Percentiles rank a stretch among this genome's conserved stretches.
phyloP scores from a whole-genome alignment of 176 grass and related monocot genomes.

The Otatea glauca region DNA sequence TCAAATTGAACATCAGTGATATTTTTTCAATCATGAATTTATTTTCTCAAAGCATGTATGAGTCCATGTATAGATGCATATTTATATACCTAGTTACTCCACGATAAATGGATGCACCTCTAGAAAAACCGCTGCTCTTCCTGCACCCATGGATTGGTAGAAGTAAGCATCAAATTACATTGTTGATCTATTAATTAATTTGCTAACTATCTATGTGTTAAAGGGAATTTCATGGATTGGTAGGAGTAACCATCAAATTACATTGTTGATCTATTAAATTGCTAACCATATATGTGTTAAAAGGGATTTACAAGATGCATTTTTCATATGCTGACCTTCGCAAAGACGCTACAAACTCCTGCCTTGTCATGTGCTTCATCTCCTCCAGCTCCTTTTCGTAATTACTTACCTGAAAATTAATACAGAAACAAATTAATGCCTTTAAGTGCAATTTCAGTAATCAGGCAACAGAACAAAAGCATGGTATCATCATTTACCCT shows the following conservation, averaged over 20 bases:
- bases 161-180: not conserved
- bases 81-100: slow-evolving; percentile 67
- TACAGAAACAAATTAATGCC: slow-evolving; percentile 4
- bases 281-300: not conserved
- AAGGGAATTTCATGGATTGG: not conserved
- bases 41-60: not conserved
- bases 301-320: not conserved
- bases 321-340: slow-evolving; percentile 57
- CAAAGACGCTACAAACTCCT: slow-evolving; percentile 75
- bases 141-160: slow-evolving; percentile 26
- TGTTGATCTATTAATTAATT: slow-evolving; percentile 5
- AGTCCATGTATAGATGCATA: slow-evolving; percentile 9
- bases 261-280: not conserved
- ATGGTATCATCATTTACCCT: not conserved
- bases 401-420: slow-evolving; percentile 56
- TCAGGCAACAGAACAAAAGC: not conserved
- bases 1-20: not conserved
- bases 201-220: not conserved
- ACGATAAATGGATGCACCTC: slow-evolving; percentile 84
- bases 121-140: slow-evolving; percentile 83
- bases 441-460: slow-evolving; percentile 38
- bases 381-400: slow-evolving; percentile 83
- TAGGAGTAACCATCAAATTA: not conserved
- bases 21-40: not conserved
- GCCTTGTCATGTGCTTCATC: slow-evolving; percentile 92